Conservation (phyloP, 805 yeast species). For the Brettanomyces bruxellensis region DNA sequence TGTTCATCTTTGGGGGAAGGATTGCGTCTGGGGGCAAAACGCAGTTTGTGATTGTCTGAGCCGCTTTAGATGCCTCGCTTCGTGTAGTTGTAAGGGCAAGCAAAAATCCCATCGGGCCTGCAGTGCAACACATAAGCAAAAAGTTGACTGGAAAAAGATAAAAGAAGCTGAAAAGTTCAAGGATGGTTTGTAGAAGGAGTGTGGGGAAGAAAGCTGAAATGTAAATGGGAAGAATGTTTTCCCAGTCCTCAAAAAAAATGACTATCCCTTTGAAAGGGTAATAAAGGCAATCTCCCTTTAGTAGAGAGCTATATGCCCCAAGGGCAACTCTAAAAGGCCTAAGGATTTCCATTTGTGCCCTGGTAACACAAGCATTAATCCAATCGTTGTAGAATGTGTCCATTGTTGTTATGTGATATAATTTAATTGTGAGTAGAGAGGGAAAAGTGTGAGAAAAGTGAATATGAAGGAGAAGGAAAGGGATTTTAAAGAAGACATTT, state of each 20-base stretch:
- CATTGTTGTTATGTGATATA: background rate
- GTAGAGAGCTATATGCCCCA: slow-evolving; percentile 5
- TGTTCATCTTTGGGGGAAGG: background rate
- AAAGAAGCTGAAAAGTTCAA: slow-evolving; percentile 10
- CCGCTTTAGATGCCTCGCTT: slow-evolving; percentile 16
- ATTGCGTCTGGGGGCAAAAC: background rate
- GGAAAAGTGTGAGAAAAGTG: background rate
- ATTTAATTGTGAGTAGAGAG: background rate
- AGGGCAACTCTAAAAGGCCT: slow-evolving; percentile 13
- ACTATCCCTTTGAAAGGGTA: slow-evolving; percentile 20
- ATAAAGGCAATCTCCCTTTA: background rate
- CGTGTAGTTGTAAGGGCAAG: slow-evolving; percentile 15
- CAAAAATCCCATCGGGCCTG: slow-evolving; percentile 22
- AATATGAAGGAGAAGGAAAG: background rate
- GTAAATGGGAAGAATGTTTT: slow-evolving; percentile 19
- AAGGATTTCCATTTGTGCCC: slow-evolving; percentile 13
- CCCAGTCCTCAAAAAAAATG: slow-evolving; percentile 16
- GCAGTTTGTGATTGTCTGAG: background rate
- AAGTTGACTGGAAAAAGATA: slow-evolving; percentile 18
- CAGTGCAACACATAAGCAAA: slow-evolving; percentile 10
- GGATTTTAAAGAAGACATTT: background rate
- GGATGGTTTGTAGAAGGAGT: slow-evolving; percentile 13
- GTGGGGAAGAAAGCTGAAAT: slow-evolving; percentile 16
- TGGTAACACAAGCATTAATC: slow-evolving; percentile 5
- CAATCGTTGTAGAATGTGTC: slow-evolving; percentile 3